Evolutionary conservation across 139 green algal species (phyloP), one percentile per base, ranked within the genome.

Genomic region (Pseudopediastrum boryanum): DNA sequence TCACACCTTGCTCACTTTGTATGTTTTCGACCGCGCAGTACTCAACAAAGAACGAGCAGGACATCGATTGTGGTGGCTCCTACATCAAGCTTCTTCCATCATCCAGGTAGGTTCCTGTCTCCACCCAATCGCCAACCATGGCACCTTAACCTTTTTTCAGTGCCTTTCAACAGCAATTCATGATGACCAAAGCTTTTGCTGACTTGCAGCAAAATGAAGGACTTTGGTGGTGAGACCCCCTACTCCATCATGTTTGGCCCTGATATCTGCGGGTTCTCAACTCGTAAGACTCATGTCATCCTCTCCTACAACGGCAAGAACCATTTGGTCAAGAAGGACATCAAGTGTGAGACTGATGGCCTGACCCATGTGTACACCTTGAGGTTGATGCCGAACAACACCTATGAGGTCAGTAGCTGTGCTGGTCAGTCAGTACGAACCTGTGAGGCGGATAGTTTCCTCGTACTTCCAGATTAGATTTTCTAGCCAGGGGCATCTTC

Each of bases 241-340:
- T 99, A 99, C 92, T 93, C 89, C 21, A 87, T 99, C 83, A 99
- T 99, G 96, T 99, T 99, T 84, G 96, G 96, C 33, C 95, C 96
- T 5, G 96, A 99, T 85, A 99, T 98, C 86, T 99, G 96, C 85
- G 96, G 96, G 54, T 85, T 89, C 74, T 88, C 83, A 48, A 90
- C 86, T 23, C 86, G 88, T 69, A 96, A 97, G 88, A 89, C 98
- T 13, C 96, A 99, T 77, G 90, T 99, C 9, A 99, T 99, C 78
- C 80, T 99, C 23, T 85, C 87, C 51, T 92, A 98, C 86, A 94
- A 97, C 76, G 86, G 48, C 35, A 96, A 93, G 71, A 98, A 94
- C 70, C 91, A 96, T 68, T 81, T 94, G 50, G 93, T 98, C 84
- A 97, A 99, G 86, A 97, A 99, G 85, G 95, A 99, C 86, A 89